Conservation (phyloP, 2,329 filamentous ascomycete species). For the Xenoacremonium recifei region DNA sequence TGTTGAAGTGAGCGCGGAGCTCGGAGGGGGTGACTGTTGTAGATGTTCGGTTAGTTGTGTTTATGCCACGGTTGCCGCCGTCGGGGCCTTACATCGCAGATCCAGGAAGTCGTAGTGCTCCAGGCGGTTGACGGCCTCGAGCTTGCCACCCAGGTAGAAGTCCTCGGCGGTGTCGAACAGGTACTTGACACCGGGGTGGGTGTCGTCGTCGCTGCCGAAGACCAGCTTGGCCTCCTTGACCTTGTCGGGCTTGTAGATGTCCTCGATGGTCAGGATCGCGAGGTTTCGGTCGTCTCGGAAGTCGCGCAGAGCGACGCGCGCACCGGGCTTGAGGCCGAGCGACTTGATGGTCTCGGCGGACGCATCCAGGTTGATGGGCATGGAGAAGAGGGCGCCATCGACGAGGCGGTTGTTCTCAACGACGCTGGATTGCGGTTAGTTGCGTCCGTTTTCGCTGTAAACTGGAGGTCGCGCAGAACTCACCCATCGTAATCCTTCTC, state of each 20-base stretch:
- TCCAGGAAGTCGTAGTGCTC: constrained; percentile 99
- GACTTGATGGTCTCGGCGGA: constrained; percentile 72
- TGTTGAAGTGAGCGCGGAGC: constrained; percentile 95
- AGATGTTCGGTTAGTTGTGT: no score
- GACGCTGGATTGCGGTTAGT: constrained; percentile 57
- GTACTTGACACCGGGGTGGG: constrained; percentile 91
- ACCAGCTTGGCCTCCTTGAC: constrained; percentile 87
- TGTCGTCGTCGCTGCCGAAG: constrained; percentile 86
- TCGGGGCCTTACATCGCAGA: constrained; percentile 71
- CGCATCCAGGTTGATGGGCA: constrained; percentile 94
- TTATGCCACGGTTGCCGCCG: no score
- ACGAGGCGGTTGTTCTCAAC: constrained; percentile 84
- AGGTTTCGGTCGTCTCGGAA: constrained; percentile 95
- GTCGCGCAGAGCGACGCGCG: constrained; percentile 85
- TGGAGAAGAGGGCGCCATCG: constrained; percentile 89
- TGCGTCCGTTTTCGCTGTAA: background rate
- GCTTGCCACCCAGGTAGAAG: constrained; percentile 92
- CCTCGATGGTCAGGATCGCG: constrained; percentile 92
- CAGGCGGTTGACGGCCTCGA: constrained; percentile 90
- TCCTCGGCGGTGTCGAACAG: constrained; percentile 78
- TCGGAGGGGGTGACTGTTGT: constrained; percentile 92
- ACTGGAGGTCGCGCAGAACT: constrained; percentile 23
- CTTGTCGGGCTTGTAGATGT: constrained; percentile 95
- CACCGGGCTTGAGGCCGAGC: constrained; percentile 73
- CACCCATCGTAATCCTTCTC: constrained; percentile 96